Percentiles rank a stretch among this genome's conserved stretches.
phyloP scores from a whole-genome alignment of 306 rosid genomes.

The Vigna reflexopilosa region DNA sequence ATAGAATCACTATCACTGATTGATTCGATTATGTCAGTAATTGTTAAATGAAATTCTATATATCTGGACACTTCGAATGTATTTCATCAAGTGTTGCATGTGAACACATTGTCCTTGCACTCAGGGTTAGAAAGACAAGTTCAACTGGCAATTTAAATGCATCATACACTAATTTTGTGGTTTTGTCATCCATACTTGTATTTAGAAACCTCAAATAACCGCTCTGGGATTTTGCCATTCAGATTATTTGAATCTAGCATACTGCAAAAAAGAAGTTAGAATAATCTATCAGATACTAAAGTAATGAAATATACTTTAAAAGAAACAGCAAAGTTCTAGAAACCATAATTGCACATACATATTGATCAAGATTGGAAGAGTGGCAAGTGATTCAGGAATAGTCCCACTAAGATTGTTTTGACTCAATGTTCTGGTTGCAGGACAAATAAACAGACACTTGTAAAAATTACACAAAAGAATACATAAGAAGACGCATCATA shows the following conservation, averaged over 20 bases:
- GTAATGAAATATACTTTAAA: slow-evolving; percentile 5
- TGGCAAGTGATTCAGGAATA: slow-evolving; percentile 81
- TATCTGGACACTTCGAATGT: slow-evolving; percentile 8
- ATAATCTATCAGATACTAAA: slow-evolving; percentile 50
- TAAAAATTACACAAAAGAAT: slow-evolving; percentile 36
- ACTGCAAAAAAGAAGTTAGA: slow-evolving; percentile 66
- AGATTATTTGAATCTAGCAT: slow-evolving; percentile 77
- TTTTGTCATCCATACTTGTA: slow-evolving; percentile 76
- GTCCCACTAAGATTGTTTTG: slow-evolving; percentile 77
- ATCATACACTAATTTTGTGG: slow-evolving; percentile 12
- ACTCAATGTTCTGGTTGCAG: slow-evolving; percentile 78
- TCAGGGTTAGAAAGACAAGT: slow-evolving; percentile 28
- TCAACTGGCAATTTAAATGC: slow-evolving; percentile 9
- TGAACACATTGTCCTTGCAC: not conserved
- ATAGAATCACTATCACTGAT: not conserved
- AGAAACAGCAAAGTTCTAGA: slow-evolving; percentile 37
- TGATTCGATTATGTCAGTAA: slow-evolving; percentile 10
- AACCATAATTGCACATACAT: slow-evolving; percentile 66
- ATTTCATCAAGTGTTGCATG: slow-evolving; percentile 19
- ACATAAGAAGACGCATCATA: slow-evolving; percentile 27
- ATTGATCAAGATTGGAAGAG: slow-evolving; percentile 64
- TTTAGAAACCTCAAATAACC: slow-evolving; percentile 61
- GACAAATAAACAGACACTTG: slow-evolving; percentile 32
- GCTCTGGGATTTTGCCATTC: slow-evolving; percentile 77
- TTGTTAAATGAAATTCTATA: slow-evolving; percentile 6